phyloP scores from a whole-genome alignment of 441 rosid genomes.

The Bruguiera hainesii region DNA sequence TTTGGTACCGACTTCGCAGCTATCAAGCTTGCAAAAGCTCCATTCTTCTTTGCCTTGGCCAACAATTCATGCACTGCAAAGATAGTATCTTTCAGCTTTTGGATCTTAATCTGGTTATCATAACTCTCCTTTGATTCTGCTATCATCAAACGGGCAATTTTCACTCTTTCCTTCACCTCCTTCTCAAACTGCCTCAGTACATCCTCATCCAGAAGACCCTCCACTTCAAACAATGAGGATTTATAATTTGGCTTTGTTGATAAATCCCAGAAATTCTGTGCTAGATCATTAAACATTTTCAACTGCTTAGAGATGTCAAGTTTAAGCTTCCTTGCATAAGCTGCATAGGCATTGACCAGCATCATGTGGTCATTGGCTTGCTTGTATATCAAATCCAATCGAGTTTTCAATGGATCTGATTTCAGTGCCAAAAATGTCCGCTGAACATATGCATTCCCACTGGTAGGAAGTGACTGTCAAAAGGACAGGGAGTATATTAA shows the following conservation, averaged over 20 bases:
- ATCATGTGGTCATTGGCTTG: constrained; percentile 87
- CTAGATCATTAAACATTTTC: constrained; percentile 66
- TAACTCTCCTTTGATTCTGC: constrained; percentile 81
- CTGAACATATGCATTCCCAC: constrained; percentile 61
- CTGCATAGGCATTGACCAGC: constrained; percentile 75
- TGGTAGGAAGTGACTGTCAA: constrained; percentile 46
- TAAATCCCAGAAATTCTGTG: constrained; percentile 58
- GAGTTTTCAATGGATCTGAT: constrained; percentile 75
- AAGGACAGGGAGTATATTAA: constrained; percentile 3
- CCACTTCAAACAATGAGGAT: constrained; percentile 41
- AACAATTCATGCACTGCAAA: constrained; percentile 75
- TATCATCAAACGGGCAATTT: constrained; percentile 61
- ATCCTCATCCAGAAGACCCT: constrained; percentile 64
- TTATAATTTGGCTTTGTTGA: constrained; percentile 46
- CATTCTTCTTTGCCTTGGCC: constrained; percentile 80
- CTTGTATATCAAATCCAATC: constrained; percentile 74
- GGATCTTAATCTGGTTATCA: constrained; percentile 89
- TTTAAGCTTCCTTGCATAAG: constrained; percentile 88
- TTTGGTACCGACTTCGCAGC: constrained; percentile 82
- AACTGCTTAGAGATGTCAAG: constrained; percentile 76
- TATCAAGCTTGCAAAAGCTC: constrained; percentile 75
- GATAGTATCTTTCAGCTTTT: constrained; percentile 86
- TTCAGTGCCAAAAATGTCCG: constrained; percentile 65
- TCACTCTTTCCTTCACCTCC: constrained; percentile 85
- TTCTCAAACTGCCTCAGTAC: constrained; percentile 72